Evolutionary conservation across 2,329 filamentous ascomycete species (phyloP).

Genomic region (Xylariaceae sp.): DNA sequence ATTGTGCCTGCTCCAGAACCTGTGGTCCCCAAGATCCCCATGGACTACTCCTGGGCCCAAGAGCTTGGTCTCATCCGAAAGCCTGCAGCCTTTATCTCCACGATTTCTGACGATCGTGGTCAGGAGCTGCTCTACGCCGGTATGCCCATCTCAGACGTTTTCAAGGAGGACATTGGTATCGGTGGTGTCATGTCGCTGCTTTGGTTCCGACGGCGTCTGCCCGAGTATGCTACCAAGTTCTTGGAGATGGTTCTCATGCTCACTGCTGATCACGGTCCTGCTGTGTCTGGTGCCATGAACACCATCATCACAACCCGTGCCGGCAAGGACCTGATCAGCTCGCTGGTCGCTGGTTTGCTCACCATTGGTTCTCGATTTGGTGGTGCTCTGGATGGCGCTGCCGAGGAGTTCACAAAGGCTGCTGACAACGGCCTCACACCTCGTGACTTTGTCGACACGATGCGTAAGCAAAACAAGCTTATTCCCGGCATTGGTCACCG

Average conservation of each 20-base stretch:
- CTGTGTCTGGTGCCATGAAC: slow-evolving; percentile 99
- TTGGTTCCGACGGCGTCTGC: slow-evolving; percentile 98
- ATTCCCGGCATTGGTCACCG: slow-evolving; percentile 99
- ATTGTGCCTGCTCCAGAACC: slow-evolving; percentile 87
- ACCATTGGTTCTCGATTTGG: slow-evolving; percentile 98
- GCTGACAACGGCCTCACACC: slow-evolving; percentile 98
- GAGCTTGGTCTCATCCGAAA: slow-evolving; percentile 99
- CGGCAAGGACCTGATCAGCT: slow-evolving; percentile 95
- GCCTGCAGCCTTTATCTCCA: slow-evolving; percentile 99
- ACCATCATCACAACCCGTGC: slow-evolving; percentile 99
- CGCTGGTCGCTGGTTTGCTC: slow-evolving; percentile 91
- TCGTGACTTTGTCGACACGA: slow-evolving; percentile 96
- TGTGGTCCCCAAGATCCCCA: slow-evolving; percentile 95
- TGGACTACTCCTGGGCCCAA: slow-evolving; percentile 99
- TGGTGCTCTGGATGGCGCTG: slow-evolving; percentile 88
- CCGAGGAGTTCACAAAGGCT: slow-evolving; percentile 96
- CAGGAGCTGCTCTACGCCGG: slow-evolving; percentile 98
- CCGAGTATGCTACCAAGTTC: slow-evolving; percentile 96
- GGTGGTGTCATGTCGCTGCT: slow-evolving; percentile 99
- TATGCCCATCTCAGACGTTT: slow-evolving; percentile 99
- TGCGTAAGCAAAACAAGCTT: slow-evolving; percentile 99
- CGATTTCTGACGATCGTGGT: slow-evolving; percentile 98
- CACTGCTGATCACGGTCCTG: slow-evolving; percentile 97
- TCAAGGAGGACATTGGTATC: slow-evolving; percentile 97
- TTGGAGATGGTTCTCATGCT: slow-evolving; percentile 99